A percentile compares a stretch with the other conserved stretches of the same genome.
Conservation (phyloP, 495 filamentous ascomycete species). For the Neurospora pannonica region DNA sequence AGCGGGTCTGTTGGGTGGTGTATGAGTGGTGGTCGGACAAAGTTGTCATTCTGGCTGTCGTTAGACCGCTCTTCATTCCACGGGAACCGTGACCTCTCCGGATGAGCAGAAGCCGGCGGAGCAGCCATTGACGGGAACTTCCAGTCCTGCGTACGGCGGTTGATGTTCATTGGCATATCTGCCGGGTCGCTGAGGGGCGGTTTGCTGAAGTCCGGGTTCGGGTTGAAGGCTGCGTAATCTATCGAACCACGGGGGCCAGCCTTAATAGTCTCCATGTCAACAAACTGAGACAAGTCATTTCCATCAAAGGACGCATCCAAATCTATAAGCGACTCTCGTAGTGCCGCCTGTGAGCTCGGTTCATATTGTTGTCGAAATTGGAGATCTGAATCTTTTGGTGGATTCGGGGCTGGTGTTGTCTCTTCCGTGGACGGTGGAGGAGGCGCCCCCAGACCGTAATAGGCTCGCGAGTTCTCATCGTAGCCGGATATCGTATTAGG, state of each 20-base stretch:
- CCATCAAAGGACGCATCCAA: constrained; percentile 42
- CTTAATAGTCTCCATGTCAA: constrained; percentile 51
- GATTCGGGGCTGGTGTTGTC: not conserved
- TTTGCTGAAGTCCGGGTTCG: constrained; percentile 35
- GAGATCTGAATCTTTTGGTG: constrained; percentile 35
- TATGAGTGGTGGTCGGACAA: constrained; percentile 34
- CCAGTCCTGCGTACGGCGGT: constrained; percentile 51
- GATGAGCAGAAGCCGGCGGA: constrained; percentile 40
- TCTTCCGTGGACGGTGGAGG: constrained; percentile 14
- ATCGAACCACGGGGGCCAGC: constrained; percentile 35
- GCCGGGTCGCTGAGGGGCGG: constrained; percentile 42
- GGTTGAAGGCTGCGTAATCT: constrained; percentile 27
- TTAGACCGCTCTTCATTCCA: constrained; percentile 24
- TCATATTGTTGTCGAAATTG: constrained; percentile 31
- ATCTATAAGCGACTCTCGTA: constrained; percentile 49
- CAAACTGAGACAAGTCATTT: constrained; percentile 41
- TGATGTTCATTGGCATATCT: constrained; percentile 28
- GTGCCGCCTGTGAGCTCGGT: constrained; percentile 38
- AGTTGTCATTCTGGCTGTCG: constrained; percentile 2
- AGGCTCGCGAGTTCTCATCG: constrained; percentile 43
- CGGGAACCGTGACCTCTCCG: constrained; percentile 40
- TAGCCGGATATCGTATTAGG: constrained; percentile 48
- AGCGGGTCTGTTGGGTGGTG: constrained; percentile 43
- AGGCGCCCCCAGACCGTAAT: constrained; percentile 33
- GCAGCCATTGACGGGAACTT: constrained; percentile 45